Percentiles rank a stretch among this genome's conserved stretches.
These are phyloP conservation scores for Sesbania bispinosa DNA, from an alignment of 306 rosid species.

Conservation along the genomic window DNA sequence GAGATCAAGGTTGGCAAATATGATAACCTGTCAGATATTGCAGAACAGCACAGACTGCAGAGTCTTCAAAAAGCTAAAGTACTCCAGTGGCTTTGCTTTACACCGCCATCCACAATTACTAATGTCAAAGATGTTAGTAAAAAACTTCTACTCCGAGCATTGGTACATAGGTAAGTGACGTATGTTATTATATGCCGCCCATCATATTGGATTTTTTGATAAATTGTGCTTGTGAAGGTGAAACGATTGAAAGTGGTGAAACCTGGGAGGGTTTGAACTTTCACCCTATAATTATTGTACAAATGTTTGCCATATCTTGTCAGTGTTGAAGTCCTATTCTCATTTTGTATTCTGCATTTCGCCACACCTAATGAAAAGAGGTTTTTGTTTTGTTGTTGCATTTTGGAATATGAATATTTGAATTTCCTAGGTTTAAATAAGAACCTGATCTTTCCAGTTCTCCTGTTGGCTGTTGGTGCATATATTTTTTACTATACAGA, in stretches of 20 bases:
- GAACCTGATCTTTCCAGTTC: too few relatives aligned
- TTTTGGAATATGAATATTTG: neutral
- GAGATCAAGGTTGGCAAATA: slow-evolving; percentile 67
- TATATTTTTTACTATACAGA: neutral
- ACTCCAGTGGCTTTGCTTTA: slow-evolving; percentile 98
- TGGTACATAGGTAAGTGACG: slow-evolving; percentile 68
- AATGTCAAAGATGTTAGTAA: slow-evolving; percentile 65
- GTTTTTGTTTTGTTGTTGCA: neutral
- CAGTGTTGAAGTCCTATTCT: slow-evolving; percentile 14
- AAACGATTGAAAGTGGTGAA: slow-evolving; percentile 11
- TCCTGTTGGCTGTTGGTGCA: slow-evolving; percentile 19
- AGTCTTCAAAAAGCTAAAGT: slow-evolving; percentile 93
- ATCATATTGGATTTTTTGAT: too few relatives aligned
- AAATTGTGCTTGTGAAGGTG: slow-evolving; percentile 11
- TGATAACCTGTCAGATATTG: slow-evolving; percentile 66
- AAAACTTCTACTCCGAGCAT: slow-evolving; percentile 77
- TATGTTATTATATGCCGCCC: too few relatives aligned
- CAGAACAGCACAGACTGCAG: slow-evolving; percentile 86
- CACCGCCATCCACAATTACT: slow-evolving; percentile 86
- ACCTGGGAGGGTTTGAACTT: slow-evolving; percentile 5
- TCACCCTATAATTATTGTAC: neutral
- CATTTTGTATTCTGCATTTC: slow-evolving; percentile 9
- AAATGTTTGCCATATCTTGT: neutral
- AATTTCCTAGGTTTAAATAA: slow-evolving; percentile 17
- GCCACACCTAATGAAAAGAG: neutral